Evolutionary conservation across 192 early-diverging fungal genomes (phyloP).

Genomic region (Podila clonocystis): DNA sequence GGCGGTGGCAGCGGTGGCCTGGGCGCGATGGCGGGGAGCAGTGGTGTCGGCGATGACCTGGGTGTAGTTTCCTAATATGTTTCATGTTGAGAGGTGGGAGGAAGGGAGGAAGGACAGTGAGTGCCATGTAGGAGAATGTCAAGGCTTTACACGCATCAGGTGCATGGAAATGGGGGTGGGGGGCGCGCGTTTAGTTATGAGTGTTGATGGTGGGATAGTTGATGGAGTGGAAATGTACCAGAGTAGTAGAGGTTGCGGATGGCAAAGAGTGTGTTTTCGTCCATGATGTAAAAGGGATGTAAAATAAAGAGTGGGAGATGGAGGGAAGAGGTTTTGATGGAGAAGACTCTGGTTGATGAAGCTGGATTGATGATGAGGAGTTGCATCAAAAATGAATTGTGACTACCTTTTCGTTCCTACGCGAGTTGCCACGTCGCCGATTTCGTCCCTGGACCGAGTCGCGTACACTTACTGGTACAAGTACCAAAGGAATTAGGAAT

Average conservation of each 20-base stretch:
- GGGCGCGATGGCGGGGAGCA: slow-evolving; percentile 66
- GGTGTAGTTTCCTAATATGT: slow-evolving; percentile 26
- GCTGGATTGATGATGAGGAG: no score
- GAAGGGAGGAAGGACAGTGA: background rate
- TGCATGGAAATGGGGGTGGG: background rate
- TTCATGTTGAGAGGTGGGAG: background rate
- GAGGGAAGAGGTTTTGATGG: background rate
- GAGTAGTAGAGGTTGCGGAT: slow-evolving; percentile 76
- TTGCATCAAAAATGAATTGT: no score
- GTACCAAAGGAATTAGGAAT: no score
- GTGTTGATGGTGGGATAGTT: background rate
- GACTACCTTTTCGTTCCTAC: no score
- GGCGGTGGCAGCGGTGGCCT: slow-evolving; percentile 67
- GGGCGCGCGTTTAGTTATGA: background rate
- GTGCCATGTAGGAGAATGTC: no score
- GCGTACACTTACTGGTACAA: no score
- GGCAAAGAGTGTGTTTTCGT: slow-evolving; percentile 69
- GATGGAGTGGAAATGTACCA: slow-evolving; percentile 22
- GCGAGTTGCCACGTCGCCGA: no score
- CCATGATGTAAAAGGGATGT: slow-evolving; percentile 43
- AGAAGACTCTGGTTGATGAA: background rate
- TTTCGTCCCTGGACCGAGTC: no score
- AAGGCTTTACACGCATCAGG: background rate
- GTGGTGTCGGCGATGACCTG: slow-evolving; percentile 36
- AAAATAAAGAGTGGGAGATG: background rate